phyloP scores from a whole-genome alignment of 768 basidiomycete genomes.

The Symmetrospora coprosmae region DNA sequence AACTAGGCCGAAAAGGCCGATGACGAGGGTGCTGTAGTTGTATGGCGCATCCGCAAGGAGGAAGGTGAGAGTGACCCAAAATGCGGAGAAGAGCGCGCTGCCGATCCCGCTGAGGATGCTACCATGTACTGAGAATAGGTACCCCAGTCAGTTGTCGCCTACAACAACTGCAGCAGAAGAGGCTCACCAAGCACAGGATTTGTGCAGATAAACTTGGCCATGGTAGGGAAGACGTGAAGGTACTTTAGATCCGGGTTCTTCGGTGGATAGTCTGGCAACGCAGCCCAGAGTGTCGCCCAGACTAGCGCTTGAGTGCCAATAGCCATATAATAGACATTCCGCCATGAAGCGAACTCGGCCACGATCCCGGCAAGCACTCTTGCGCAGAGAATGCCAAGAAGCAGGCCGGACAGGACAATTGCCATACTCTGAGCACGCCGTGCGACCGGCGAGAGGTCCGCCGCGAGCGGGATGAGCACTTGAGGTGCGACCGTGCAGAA shows the following conservation, averaged over 20 bases:
- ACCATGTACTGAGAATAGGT: slow-evolving; percentile 4
- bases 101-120: neutral
- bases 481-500: slow-evolving; percentile 51
- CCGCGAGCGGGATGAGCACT: slow-evolving; percentile 53
- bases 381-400: slow-evolving; percentile 60
- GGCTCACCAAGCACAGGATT: slow-evolving; percentile 15
- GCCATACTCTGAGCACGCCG: slow-evolving; percentile 61
- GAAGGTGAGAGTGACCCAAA: slow-evolving; percentile 46
- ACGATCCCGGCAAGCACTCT: slow-evolving; percentile 63
- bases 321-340: slow-evolving; percentile 41
- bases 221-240: slow-evolving; percentile 50
- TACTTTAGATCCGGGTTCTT: slow-evolving; percentile 52
- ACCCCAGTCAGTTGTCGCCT: slow-evolving; percentile 32
- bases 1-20: slow-evolving; percentile 60
- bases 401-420: slow-evolving; percentile 43
- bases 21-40: slow-evolving; percentile 50
- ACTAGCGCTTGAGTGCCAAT: slow-evolving; percentile 54
- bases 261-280: slow-evolving; percentile 71
- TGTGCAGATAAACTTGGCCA: slow-evolving; percentile 45
- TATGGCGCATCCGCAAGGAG: slow-evolving; percentile 63
- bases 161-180: slow-evolving; percentile 39
- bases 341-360: slow-evolving; percentile 55
- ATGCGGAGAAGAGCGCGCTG: slow-evolving; percentile 11
- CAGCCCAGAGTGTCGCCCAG: slow-evolving; percentile 47
- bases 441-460: slow-evolving; percentile 63